Percentiles rank a stretch among this genome's conserved stretches.
phyloP scores from a whole-genome alignment of 2,329 filamentous ascomycete species.

The Arthrobotrys sinensis region DNA sequence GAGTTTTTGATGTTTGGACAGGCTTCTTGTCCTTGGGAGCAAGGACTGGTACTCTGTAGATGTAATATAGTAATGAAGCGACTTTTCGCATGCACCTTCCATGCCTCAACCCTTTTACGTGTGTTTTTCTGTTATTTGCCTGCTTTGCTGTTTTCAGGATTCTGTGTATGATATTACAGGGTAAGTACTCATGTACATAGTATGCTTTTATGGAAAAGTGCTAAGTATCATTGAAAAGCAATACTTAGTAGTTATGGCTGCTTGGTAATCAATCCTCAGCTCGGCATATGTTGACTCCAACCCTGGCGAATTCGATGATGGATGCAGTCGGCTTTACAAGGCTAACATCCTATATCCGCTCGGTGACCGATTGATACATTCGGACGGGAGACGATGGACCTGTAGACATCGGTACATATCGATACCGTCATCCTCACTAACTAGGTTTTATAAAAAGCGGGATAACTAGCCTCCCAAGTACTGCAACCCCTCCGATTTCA shows the following conservation, averaged over 20 bases:
- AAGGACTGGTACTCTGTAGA: slow-evolving; percentile 15
- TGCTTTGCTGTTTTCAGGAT: background rate
- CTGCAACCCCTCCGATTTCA: background rate
- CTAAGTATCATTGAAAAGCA: background rate
- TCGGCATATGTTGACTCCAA: slow-evolving; percentile 10
- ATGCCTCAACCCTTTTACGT: background rate
- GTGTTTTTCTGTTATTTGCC: background rate
- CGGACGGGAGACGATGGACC: background rate
- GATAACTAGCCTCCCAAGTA: background rate
- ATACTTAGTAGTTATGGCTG: background rate
- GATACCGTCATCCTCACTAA: background rate
- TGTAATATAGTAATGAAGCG: slow-evolving; percentile 53
- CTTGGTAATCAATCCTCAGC: slow-evolving; percentile 9
- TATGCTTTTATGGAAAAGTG: background rate
- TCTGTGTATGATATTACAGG: slow-evolving; percentile 1
- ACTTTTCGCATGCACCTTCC: slow-evolving; percentile 1
- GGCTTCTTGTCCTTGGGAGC: slow-evolving; percentile 14
- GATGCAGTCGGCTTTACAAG: background rate
- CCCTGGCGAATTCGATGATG: background rate
- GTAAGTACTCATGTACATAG: background rate
- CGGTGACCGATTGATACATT: background rate
- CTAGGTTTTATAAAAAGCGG: background rate
- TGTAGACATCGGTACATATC: background rate
- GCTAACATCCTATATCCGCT: slow-evolving; percentile 4
- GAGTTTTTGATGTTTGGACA: slow-evolving; percentile 40